A percentile compares a stretch with the other conserved stretches of the same genome.
Conservation (phyloP, 2,329 filamentous ascomycete genomes). For the Fusarium tricinctum region DNA sequence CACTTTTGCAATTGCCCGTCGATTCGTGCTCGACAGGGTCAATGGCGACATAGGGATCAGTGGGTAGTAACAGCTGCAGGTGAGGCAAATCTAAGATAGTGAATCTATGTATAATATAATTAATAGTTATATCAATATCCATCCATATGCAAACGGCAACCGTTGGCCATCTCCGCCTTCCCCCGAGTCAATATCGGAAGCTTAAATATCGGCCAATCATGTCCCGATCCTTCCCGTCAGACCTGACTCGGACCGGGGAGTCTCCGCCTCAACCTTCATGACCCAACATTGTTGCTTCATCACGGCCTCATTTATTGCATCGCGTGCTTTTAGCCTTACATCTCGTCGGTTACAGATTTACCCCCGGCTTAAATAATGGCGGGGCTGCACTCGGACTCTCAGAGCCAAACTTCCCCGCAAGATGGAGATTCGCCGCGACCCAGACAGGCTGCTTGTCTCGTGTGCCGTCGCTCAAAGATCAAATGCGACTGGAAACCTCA, state of each 20-base stretch:
- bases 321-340: slow-evolving; percentile 24
- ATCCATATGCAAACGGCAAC: not conserved
- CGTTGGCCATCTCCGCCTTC: slow-evolving; percentile 8
- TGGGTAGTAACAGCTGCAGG: not conserved
- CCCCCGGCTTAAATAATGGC: slow-evolving; percentile 35
- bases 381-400: slow-evolving; percentile 28
- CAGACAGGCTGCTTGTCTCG: slow-evolving; percentile 70
- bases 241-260: slow-evolving; percentile 1
- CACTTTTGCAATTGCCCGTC: slow-evolving; percentile 23
- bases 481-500: slow-evolving; percentile 71
- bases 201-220: slow-evolving; percentile 32
- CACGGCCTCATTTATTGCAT: slow-evolving; percentile 22
- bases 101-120: not conserved
- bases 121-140: no score
- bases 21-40: slow-evolving; percentile 42
- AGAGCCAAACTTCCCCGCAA: slow-evolving; percentile 39
- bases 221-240: slow-evolving; percentile 2
- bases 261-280: slow-evolving; percentile 28
- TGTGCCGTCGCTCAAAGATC: slow-evolving; percentile 76
- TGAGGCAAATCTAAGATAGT: not conserved
- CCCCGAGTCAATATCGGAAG: slow-evolving; percentile 29
- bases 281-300: slow-evolving; percentile 13
- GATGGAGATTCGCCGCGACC: slow-evolving; percentile 48
- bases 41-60: slow-evolving; percentile 38
- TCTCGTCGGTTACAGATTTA: slow-evolving; percentile 35